Evolutionary conservation across 805 yeast genomes (phyloP).

Genomic region (Saturnispora dispora): DNA sequence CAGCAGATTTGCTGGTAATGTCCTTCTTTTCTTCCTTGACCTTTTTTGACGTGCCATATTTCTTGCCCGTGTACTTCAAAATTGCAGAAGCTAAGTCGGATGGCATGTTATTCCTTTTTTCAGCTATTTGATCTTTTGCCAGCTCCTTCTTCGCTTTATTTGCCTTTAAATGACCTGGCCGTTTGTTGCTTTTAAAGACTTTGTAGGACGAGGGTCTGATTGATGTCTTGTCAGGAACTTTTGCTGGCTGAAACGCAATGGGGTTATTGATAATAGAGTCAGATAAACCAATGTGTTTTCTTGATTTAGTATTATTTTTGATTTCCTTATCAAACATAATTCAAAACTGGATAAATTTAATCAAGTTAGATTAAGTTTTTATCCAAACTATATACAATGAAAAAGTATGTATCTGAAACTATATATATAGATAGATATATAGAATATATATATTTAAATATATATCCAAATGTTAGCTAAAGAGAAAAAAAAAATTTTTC

Average conservation of each 20-base stretch:
- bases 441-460: too few species aligned
- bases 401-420: neutral
- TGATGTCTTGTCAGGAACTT: slow-evolving; percentile 39
- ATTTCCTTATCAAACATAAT: neutral
- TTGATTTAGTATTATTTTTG: neutral
- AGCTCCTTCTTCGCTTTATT: neutral
- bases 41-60: slow-evolving; percentile 32
- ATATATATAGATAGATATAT: too few species aligned
- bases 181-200: slow-evolving; percentile 26
- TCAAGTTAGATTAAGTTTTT: neutral
- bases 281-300: slow-evolving; percentile 1
- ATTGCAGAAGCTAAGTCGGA: slow-evolving; percentile 51
- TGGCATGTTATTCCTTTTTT: slow-evolving; percentile 23
- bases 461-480: neutral
- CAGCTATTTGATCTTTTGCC: neutral
- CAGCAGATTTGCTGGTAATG: neutral
- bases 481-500: neutral
- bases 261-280: slow-evolving; percentile 44
- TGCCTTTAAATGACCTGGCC: neutral
- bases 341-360: neutral
- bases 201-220: slow-evolving; percentile 41
- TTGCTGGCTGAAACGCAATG: slow-evolving; percentile 53
- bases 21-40: neutral
- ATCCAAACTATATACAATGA: neutral
- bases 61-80: slow-evolving; percentile 47